Percentiles rank a stretch among this genome's conserved stretches.
These are phyloP conservation scores for Huntiella savannae DNA, from an alignment of 2,329 filamentous ascomycete species.

Conservation along the genomic window DNA sequence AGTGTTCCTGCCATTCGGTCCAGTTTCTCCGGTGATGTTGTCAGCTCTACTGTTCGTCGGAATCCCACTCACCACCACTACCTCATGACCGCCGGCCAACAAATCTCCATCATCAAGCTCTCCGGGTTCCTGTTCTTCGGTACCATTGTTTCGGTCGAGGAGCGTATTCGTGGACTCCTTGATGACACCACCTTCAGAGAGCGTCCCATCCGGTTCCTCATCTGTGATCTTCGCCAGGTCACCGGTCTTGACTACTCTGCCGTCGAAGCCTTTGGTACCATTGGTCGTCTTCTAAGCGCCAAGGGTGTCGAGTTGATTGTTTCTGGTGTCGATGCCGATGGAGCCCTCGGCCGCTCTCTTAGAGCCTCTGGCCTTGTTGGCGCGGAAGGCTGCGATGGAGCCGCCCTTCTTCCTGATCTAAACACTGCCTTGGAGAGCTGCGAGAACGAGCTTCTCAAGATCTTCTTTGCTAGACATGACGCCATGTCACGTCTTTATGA, in stretches of 20 bases:
- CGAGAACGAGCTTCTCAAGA: constrained; percentile 81
- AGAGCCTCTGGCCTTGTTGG: constrained; percentile 61
- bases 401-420: constrained; percentile 68
- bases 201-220: constrained; percentile 70
- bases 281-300: constrained; percentile 63
- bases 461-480: constrained; percentile 54
- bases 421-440: constrained; percentile 88
- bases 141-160: constrained; percentile 88
- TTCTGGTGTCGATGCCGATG: constrained; percentile 60
- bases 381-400: constrained; percentile 45
- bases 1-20: constrained; percentile 74
- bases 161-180: constrained; percentile 63
- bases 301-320: constrained; percentile 66
- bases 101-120: constrained; percentile 82
- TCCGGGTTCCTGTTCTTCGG: constrained; percentile 96
- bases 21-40: constrained; percentile 75
- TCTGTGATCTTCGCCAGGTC: constrained; percentile 77
- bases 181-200: constrained; percentile 62
- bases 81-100: constrained; percentile 63
- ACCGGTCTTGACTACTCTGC: constrained; percentile 91
- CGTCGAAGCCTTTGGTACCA: constrained; percentile 82
- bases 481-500: constrained; percentile 22
- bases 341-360: constrained; percentile 57
- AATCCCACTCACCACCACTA: constrained; percentile 81
- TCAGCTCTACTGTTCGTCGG: constrained; percentile 78